Conservation (phyloP, 2,329 filamentous ascomycete species). For the Alternaria incomplexa region DNA sequence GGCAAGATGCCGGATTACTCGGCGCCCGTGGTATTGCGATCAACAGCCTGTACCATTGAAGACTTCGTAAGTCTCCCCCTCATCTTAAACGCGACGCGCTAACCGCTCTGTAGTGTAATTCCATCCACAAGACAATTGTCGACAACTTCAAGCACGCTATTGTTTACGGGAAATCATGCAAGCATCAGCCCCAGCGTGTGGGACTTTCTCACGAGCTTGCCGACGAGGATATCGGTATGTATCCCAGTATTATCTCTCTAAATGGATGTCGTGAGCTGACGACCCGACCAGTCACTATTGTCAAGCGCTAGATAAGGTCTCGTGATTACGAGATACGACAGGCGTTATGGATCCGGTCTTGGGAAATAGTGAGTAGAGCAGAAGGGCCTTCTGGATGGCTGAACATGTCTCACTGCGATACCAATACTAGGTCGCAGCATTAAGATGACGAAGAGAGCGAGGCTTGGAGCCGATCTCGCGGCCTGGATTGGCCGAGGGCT, state of each 20-base stretch:
- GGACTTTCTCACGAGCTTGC: constrained; percentile 88
- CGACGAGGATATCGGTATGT: constrained; percentile 94
- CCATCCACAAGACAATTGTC: constrained; percentile 93
- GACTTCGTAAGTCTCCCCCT: constrained; percentile 78
- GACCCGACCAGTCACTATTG: constrained; percentile 48
- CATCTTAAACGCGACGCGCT: constrained; percentile 36
- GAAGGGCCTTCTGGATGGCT: constrained; percentile 37
- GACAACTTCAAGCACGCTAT: constrained; percentile 96
- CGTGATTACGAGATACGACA: constrained; percentile 26
- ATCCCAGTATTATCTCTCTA: constrained; percentile 6
- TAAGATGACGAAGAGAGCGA: constrained; percentile 39
- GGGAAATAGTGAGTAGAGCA: constrained; percentile 33
- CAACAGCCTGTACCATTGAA: constrained; percentile 85
- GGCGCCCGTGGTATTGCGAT: constrained; percentile 85
- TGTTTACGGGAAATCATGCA: constrained; percentile 96
- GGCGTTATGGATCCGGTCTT: constrained; percentile 23
- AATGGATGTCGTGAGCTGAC: constrained; percentile 31
- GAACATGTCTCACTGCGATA: constrained; percentile 40
- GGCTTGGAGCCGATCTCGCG: constrained; percentile 32
- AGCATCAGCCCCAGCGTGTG: constrained; percentile 97
- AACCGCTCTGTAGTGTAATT: constrained; percentile 74
- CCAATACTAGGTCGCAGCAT: constrained; percentile 35
- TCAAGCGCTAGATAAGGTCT: constrained; percentile 46
- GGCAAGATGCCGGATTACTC: constrained; percentile 92
- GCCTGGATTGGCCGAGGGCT: constrained; percentile 42